Evolutionary conservation across 2,329 filamentous ascomycete species (phyloP).

Genomic region (Colletotrichum shisoi): DNA sequence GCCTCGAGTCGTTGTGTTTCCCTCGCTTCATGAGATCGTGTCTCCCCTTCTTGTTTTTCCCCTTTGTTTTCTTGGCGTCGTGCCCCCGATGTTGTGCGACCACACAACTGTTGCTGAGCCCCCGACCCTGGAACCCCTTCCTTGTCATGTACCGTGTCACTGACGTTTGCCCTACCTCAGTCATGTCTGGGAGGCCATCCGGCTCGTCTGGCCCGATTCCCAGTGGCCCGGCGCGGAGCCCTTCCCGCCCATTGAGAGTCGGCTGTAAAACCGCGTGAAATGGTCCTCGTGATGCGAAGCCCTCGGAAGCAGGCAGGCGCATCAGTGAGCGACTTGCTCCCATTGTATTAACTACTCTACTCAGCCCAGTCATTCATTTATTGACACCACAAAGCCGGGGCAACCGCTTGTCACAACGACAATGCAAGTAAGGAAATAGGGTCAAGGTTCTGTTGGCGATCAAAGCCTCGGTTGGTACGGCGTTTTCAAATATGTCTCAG

Average conservation of each 20-base stretch:
- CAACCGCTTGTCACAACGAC: constrained; percentile 9
- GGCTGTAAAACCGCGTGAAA: constrained; percentile 64
- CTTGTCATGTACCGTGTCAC: constrained; percentile 39
- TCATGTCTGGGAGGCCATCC: constrained; percentile 94
- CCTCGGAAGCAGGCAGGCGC: neutral
- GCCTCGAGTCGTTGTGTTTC: constrained; percentile 51
- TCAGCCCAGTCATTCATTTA: constrained; percentile 3
- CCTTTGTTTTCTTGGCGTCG: constrained; percentile 31
- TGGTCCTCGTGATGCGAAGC: neutral
- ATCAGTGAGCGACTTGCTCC: neutral
- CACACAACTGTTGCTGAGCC: constrained; percentile 10
- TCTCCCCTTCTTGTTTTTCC: neutral
- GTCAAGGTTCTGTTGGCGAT: constrained; percentile 12
- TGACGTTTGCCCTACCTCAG: constrained; percentile 53
- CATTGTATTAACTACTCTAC: constrained; percentile 20
- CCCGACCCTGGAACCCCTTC: constrained; percentile 31
- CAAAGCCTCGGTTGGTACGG: constrained; percentile 1
- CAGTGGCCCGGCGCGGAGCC: constrained; percentile 80
- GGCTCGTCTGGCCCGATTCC: constrained; percentile 88
- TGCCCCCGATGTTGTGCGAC: constrained; percentile 38
- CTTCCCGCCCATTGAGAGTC: constrained; percentile 76
- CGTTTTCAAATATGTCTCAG: constrained; percentile 14
- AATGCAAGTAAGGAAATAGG: constrained; percentile 19
- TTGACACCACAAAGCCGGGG: neutral
- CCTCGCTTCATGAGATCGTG: constrained; percentile 35